These are phyloP conservation scores for Aspergillus sparsus DNA, from an alignment of 495 filamentous ascomycete species.

Conservation along the genomic window DNA sequence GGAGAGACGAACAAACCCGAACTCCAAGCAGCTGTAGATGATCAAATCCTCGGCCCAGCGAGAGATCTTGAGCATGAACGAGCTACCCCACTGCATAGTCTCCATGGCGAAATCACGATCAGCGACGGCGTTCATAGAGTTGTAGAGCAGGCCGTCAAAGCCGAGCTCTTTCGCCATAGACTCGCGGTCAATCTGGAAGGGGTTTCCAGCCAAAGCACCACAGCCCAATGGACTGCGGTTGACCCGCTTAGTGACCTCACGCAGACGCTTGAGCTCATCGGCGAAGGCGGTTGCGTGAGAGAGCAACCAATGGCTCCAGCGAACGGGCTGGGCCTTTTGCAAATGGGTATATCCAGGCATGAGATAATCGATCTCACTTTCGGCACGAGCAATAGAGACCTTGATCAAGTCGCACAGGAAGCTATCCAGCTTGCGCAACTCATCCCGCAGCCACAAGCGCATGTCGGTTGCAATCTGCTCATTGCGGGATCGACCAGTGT, in stretches of 20 bases:
- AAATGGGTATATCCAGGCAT: constrained; percentile 82
- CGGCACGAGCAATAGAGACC: constrained; percentile 71
- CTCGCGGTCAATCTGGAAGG: constrained; percentile 86
- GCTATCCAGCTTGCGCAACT: constrained; percentile 70
- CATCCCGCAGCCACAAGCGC: constrained; percentile 84
- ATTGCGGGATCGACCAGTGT: constrained; percentile 89
- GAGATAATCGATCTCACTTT: constrained; percentile 70
- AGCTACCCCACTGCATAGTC: constrained; percentile 84
- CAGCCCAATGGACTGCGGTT: constrained; percentile 80
- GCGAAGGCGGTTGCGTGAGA: constrained; percentile 76
- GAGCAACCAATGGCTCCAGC: constrained; percentile 87
- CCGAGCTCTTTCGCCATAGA: constrained; percentile 86
- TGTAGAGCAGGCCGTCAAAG: constrained; percentile 78
- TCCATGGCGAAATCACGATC: constrained; percentile 92
- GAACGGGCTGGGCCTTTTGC: constrained; percentile 87
- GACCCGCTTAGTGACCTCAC: constrained; percentile 71
- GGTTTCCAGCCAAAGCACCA: constrained; percentile 89
- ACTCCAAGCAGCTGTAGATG: constrained; percentile 81
- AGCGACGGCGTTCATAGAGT: constrained; percentile 79
- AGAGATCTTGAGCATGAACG: constrained; percentile 83
- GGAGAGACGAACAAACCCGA: constrained; percentile 77
- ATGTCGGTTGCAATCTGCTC: constrained; percentile 95
- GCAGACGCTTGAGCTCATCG: constrained; percentile 75
- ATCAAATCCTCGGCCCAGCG: constrained; percentile 90
- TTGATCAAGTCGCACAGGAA: constrained; percentile 69